Evolutionary conservation across 192 early-diverging fungal species (phyloP).

Genomic region (Podila epicladia): DNA sequence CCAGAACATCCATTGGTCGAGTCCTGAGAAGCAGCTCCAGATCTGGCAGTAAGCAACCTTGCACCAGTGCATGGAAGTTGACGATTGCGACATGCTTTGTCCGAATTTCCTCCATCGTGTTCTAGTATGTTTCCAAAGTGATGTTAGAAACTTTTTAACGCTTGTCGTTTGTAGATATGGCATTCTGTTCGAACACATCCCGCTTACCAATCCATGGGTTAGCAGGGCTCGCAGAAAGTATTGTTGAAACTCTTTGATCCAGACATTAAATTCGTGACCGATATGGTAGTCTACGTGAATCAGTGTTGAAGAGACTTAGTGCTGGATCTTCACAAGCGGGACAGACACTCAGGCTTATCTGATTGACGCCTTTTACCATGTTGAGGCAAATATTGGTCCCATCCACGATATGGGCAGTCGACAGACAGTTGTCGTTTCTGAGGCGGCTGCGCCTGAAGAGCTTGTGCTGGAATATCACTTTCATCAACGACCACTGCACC

Average conservation of each 20-base stretch:
- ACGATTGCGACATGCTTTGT: conserved; percentile 17
- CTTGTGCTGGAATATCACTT: conserved; percentile 23
- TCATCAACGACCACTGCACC: conserved; percentile 22
- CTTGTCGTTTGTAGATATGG: no score
- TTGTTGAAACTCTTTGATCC: conserved; percentile 27
- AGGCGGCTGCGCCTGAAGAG: conserved; percentile 4
- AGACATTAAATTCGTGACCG: conserved; percentile 25
- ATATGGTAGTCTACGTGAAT: conserved; percentile 25
- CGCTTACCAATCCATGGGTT: conserved; percentile 8
- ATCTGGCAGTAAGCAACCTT: conserved; percentile 13
- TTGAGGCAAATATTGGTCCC: conserved; percentile 39
- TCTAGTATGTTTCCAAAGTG: not conserved
- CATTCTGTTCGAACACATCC: not conserved
- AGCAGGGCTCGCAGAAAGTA: conserved; percentile 15
- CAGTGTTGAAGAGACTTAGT: not conserved
- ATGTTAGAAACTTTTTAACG: no score
- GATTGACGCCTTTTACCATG: conserved; percentile 7
- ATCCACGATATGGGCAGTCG: conserved; percentile 35
- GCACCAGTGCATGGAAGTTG: conserved; percentile 20
- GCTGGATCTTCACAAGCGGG: no score
- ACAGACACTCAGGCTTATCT: not conserved
- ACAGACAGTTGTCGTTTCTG: not conserved
- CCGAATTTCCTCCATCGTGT: conserved; percentile 2
- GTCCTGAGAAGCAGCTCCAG: conserved; percentile 12
- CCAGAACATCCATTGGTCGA: conserved; percentile 16